phyloP scores from a whole-genome alignment of 2,329 filamentous ascomycete species.

The Aspergillus hiratsukae region DNA sequence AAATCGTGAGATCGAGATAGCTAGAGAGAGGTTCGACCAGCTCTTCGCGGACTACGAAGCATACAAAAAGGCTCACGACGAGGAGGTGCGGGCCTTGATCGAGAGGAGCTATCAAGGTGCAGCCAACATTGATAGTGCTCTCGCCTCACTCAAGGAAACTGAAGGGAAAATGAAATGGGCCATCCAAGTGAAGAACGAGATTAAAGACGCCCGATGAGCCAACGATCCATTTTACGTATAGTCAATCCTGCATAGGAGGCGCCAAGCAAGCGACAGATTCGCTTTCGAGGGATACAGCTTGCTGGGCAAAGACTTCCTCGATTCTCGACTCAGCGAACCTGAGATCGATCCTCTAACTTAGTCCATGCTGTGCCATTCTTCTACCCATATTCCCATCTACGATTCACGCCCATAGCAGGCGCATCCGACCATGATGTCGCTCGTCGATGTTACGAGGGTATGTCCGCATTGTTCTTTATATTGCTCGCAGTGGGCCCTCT shows the following conservation, averaged over 20 bases:
- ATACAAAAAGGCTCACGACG: conserved; percentile 41
- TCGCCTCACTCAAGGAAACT: conserved; percentile 39
- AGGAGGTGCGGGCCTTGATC: conserved; percentile 32
- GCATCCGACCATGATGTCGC: neutral
- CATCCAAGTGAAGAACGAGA: conserved; percentile 39
- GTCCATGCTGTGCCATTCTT: neutral
- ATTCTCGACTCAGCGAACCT: neutral
- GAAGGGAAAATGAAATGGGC: conserved; percentile 47
- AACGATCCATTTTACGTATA: neutral
- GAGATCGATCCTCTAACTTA: neutral
- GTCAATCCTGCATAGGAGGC: neutral
- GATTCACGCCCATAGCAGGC: neutral
- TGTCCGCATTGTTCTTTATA: conserved; percentile 1
- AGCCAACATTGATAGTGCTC: conserved; percentile 31
- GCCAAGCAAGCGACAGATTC: neutral
- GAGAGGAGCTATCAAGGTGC: conserved; percentile 27
- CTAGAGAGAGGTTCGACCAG: conserved; percentile 38
- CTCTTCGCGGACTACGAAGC: conserved; percentile 37
- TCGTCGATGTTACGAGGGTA: neutral
- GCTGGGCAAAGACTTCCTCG: neutral
- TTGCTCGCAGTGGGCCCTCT: conserved; percentile 5
- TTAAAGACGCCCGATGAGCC: conserved; percentile 25
- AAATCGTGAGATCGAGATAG: conserved; percentile 39
- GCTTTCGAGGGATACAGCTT: neutral
- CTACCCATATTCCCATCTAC: neutral